Evolutionary conservation across 805 yeast genomes (phyloP).

Genomic region (Millerago galiae): DNA sequence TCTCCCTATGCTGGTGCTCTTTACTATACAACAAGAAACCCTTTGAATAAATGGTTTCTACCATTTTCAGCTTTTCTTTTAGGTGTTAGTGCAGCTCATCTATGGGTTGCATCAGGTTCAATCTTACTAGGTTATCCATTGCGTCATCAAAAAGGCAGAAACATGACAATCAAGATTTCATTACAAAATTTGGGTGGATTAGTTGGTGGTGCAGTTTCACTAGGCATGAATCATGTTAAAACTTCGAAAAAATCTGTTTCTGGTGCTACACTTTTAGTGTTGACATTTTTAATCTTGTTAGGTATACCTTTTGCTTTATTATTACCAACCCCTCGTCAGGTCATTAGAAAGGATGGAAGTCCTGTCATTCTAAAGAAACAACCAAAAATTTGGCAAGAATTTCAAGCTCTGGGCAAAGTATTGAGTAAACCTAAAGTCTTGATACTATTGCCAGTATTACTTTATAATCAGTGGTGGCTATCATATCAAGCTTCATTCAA

Average conservation of each 20-base stretch:
- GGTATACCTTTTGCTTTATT: slow-evolving; percentile 1
- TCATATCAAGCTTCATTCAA: background rate
- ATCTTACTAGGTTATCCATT: background rate
- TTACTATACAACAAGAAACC: background rate
- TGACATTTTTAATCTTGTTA: background rate
- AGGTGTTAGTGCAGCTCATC: slow-evolving; percentile 1
- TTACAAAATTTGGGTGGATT: background rate
- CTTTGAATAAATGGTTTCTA: background rate
- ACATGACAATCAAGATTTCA: background rate
- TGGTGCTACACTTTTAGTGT: background rate
- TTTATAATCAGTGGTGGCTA: background rate
- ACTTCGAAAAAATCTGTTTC: background rate
- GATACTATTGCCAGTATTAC: background rate
- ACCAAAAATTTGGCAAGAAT: background rate
- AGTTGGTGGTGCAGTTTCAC: slow-evolving; percentile 1
- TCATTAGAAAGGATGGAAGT: background rate
- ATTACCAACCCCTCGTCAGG: background rate
- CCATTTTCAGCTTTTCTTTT: background rate
- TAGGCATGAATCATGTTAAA: slow-evolving; percentile 1
- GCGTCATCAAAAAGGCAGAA: background rate
- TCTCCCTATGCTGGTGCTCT: slow-evolving; percentile 1
- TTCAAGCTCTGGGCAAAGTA: background rate
- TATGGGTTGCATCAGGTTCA: slow-evolving; percentile 1
- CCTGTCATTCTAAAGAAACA: background rate
- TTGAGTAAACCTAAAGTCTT: background rate